Conservation (phyloP, 2,329 filamentous ascomycete species). For the Arachnomyces sp. region DNA sequence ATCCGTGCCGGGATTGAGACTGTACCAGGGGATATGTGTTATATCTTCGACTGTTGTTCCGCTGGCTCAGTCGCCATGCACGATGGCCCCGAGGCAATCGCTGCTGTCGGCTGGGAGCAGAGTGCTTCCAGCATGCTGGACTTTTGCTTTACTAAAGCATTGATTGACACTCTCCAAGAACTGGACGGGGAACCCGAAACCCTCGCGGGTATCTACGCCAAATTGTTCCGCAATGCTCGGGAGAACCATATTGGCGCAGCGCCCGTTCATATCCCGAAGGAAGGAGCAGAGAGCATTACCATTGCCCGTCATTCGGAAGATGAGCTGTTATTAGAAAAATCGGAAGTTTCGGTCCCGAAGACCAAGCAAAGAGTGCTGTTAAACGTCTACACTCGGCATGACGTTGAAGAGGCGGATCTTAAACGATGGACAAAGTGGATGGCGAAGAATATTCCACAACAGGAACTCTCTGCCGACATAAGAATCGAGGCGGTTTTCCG, state of each 20-base stretch:
- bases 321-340: background rate
- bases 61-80: constrained; percentile 3
- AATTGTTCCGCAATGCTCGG: constrained; percentile 3
- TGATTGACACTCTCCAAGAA: constrained; percentile 4
- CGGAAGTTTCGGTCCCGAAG: too few species aligned
- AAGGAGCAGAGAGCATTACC: constrained; percentile 5
- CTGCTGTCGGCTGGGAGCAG: constrained; percentile 7
- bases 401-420: constrained; percentile 2
- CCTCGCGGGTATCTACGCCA: constrained; percentile 2
- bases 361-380: constrained; percentile 3
- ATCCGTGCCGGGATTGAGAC: constrained; percentile 1
- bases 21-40: constrained; percentile 2
- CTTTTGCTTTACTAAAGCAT: constrained; percentile 7
- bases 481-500: constrained; percentile 3
- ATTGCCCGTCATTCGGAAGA: constrained; percentile 4
- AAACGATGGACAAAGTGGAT: constrained; percentile 6
- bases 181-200: constrained; percentile 5
- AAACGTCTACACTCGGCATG: constrained; percentile 3
- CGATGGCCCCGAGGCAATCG: constrained; percentile 6
- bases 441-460: constrained; percentile 2
- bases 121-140: constrained; percentile 10
- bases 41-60: constrained; percentile 8
- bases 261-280: constrained; percentile 6
- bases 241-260: constrained; percentile 5
- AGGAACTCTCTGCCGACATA: constrained; percentile 3